phyloP scores from a whole-genome alignment of 2,329 filamentous ascomycete species.

The Akanthomyces uredinophilus region DNA sequence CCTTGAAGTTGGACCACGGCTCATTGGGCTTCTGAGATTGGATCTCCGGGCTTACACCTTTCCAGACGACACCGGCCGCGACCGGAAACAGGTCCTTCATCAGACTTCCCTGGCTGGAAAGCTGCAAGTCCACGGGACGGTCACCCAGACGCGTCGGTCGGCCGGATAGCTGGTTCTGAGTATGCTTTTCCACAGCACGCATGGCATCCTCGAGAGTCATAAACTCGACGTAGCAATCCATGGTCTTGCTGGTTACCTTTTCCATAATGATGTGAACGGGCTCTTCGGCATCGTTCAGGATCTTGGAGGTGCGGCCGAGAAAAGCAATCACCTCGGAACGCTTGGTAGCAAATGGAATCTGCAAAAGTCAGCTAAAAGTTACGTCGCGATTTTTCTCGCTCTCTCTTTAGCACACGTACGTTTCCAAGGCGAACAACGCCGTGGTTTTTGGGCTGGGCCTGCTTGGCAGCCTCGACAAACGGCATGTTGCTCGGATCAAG shows the following conservation, averaged over 20 bases:
- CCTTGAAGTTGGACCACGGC: slow-evolving; percentile 51
- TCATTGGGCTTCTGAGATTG: slow-evolving; percentile 30
- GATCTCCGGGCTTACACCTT: slow-evolving; percentile 39
- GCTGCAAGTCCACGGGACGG: slow-evolving; percentile 51
- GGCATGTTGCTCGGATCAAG: slow-evolving; percentile 39
- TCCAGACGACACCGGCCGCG: slow-evolving; percentile 52
- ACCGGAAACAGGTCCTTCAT: slow-evolving; percentile 60
- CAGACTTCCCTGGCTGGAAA: slow-evolving; percentile 51
- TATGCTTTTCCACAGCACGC: slow-evolving; percentile 45
- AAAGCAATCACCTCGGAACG: slow-evolving; percentile 54
- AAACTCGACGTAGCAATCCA: slow-evolving; percentile 58
- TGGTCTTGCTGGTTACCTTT: slow-evolving; percentile 55
- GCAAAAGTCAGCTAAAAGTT: background rate
- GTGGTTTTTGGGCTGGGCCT: slow-evolving; percentile 25
- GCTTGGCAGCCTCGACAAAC: slow-evolving; percentile 37
- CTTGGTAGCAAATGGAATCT: slow-evolving; percentile 54
- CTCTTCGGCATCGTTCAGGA: slow-evolving; percentile 50
- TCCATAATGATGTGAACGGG: slow-evolving; percentile 62
- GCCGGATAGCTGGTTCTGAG: slow-evolving; percentile 32
- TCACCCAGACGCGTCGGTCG: slow-evolving; percentile 49
- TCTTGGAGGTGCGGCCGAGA: slow-evolving; percentile 51
- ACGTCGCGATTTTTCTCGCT: background rate
- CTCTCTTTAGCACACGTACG: slow-evolving; percentile 31
- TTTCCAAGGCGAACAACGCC: slow-evolving; percentile 48
- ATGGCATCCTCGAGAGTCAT: slow-evolving; percentile 47